A percentile compares a stretch with the other conserved stretches of the same genome.
These are phyloP conservation scores for Lithospermum erythrorhizon DNA, from an alignment of 257 asterid species.

Conservation along the genomic window DNA sequence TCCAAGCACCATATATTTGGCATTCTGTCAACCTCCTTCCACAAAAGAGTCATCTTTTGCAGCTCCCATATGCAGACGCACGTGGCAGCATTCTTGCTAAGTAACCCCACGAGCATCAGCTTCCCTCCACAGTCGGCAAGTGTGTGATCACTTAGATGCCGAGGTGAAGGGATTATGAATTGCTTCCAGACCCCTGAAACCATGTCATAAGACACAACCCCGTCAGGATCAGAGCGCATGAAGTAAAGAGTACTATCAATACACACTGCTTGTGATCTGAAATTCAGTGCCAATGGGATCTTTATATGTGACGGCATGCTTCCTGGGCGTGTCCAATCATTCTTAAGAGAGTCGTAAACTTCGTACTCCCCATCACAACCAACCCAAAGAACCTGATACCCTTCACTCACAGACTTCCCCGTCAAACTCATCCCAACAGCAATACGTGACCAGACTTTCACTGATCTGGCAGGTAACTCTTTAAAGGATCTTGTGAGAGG, in stretches of 20 bases:
- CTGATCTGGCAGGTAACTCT: slow-evolving; percentile 76
- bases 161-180: slow-evolving; percentile 54
- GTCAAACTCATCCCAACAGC: slow-evolving; percentile 78
- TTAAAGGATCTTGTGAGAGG: slow-evolving; percentile 75
- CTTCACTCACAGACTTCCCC: slow-evolving; percentile 29
- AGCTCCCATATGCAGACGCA: slow-evolving; percentile 98
- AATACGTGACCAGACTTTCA: slow-evolving; percentile 78
- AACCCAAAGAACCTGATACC: slow-evolving; percentile 80
- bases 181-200: slow-evolving; percentile 59
- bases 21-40: slow-evolving; percentile 99
- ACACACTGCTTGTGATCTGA: slow-evolving; percentile 70
- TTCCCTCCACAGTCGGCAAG: slow-evolving; percentile 74
- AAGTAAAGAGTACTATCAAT: slow-evolving; percentile 49
- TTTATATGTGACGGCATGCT: slow-evolving; percentile 46
- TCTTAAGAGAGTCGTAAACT: slow-evolving; percentile 49
- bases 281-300: slow-evolving; percentile 74
- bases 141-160: slow-evolving; percentile 50
- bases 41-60: slow-evolving; percentile 90
- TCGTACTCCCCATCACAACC: slow-evolving; percentile 78
- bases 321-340: slow-evolving; percentile 69
- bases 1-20: slow-evolving; percentile 99
- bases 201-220: slow-evolving; percentile 64
- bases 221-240: slow-evolving; percentile 82
- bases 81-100: slow-evolving; percentile 84
- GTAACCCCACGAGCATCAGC: slow-evolving; percentile 85